Evolutionary conservation across 768 basidiomycete species (phyloP).

Genomic region (Boletus vermiculosoides): DNA sequence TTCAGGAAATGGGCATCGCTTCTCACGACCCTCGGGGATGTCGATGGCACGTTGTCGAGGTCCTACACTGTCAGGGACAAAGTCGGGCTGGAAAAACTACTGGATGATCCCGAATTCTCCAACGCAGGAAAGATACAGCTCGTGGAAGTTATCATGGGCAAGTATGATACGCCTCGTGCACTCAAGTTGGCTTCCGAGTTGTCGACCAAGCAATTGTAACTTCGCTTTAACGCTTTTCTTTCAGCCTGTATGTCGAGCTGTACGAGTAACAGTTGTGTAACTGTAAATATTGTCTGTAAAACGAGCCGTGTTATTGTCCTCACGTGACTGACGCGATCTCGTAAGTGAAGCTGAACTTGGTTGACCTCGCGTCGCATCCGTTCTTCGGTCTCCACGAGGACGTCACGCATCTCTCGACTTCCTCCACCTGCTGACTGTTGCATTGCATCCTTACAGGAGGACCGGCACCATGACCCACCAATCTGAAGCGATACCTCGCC

Average conservation of each 20-base stretch:
- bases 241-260: background rate
- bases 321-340: constrained; percentile 32
- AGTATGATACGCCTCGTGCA: constrained; percentile 66
- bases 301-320: background rate
- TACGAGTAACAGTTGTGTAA: constrained; percentile 1
- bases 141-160: constrained; percentile 77
- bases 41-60: constrained; percentile 44
- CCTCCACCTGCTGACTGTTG: background rate
- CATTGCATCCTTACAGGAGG: background rate
- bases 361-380: constrained; percentile 5
- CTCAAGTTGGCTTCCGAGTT: constrained; percentile 52
- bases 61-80: constrained; percentile 71
- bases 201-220: constrained; percentile 20
- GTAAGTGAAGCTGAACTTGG: constrained; percentile 1
- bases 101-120: constrained; percentile 62
- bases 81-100: constrained; percentile 61
- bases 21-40: constrained; percentile 57
- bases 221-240: background rate
- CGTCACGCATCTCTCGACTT: background rate
- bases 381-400: background rate
- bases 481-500: constrained; percentile 29
- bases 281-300: background rate
- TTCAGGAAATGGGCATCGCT: constrained; percentile 63
- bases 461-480: constrained; percentile 11
- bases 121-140: constrained; percentile 68